Conservation (phyloP, 2,329 filamentous ascomycete genomes). For the Coniosporium tulheliwenetii region DNA sequence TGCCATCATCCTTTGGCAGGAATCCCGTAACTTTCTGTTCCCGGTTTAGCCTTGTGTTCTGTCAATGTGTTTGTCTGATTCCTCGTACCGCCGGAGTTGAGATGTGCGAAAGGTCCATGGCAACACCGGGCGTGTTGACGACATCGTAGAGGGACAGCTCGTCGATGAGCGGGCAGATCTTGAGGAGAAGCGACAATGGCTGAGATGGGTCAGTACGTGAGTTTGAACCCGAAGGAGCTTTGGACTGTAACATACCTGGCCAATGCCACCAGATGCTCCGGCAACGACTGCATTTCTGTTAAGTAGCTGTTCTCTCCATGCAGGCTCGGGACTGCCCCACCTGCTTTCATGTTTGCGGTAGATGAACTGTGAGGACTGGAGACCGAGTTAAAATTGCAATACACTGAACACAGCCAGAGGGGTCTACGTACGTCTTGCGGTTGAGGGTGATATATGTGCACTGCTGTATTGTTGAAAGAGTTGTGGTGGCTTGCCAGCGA, state of each 20-base stretch:
- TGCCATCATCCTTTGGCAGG: constrained; percentile 69
- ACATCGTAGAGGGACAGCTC: constrained; percentile 98
- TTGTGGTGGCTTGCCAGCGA: no score
- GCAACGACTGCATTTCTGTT: constrained; percentile 47
- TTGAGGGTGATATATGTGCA: no score
- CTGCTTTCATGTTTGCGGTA: constrained; percentile 23
- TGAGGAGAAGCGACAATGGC: constrained; percentile 93
- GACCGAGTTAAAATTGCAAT: no score
- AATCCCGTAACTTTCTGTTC: constrained; percentile 69
- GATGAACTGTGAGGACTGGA: background rate
- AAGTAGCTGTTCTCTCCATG: background rate
- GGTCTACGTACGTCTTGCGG: no score
- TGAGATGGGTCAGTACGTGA: constrained; percentile 21
- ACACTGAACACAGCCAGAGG: no score
- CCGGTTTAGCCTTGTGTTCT: background rate
- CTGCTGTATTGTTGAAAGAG: no score
- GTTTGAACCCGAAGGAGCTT: background rate
- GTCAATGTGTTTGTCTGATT: constrained; percentile 6
- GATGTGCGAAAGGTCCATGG: constrained; percentile 93
- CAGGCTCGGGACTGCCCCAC: constrained; percentile 5
- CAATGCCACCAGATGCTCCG: constrained; percentile 95
- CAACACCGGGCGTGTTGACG: constrained; percentile 93
- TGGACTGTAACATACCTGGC: constrained; percentile 50
- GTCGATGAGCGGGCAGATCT: constrained; percentile 73
- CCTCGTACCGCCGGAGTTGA: constrained; percentile 62